Conservation (phyloP, 345 rosid genomes). For the Trapa bicornis region DNA sequence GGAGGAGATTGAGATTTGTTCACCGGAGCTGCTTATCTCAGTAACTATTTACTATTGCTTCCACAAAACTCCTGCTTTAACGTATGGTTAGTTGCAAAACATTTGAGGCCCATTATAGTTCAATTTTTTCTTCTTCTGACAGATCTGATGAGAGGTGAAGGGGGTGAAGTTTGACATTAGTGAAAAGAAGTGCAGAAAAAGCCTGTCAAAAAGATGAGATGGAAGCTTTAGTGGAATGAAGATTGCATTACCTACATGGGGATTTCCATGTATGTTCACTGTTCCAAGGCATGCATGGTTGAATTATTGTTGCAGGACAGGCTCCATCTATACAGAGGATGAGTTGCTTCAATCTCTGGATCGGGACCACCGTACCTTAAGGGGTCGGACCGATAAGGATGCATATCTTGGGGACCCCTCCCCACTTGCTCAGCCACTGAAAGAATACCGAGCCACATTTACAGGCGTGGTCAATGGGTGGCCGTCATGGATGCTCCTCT, state of each 20-base stretch:
- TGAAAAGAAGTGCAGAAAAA: neutral
- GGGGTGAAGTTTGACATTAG: conserved; percentile 16
- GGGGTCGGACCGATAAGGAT: neutral
- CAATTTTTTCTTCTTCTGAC: too few species aligned
- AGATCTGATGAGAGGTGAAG: too few species aligned
- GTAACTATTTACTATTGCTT: too few species aligned
- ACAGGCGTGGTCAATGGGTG: conserved; percentile 30
- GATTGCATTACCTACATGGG: too few species aligned
- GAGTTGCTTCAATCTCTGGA: conserved; percentile 23
- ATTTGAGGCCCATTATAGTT: too few species aligned
- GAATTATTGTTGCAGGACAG: conserved; percentile 22
- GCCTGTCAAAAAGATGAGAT: too few species aligned
- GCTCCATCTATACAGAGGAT: conserved; percentile 13
- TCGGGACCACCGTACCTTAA: conserved; percentile 26
- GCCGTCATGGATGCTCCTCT: neutral
- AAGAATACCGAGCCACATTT: conserved; percentile 16
- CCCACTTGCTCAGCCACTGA: conserved; percentile 47
- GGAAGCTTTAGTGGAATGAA: too few species aligned
- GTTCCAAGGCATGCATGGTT: neutral
- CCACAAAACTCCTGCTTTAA: too few species aligned
- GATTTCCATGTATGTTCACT: too few species aligned
- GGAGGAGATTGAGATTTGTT: neutral
- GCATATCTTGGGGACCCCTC: conserved; percentile 20
- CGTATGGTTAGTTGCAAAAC: too few species aligned
- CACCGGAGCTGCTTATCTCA: too few species aligned